phyloP scores from a whole-genome alignment of 495 filamentous ascomycete genomes.

The Aspergillus carlsbadensis region DNA sequence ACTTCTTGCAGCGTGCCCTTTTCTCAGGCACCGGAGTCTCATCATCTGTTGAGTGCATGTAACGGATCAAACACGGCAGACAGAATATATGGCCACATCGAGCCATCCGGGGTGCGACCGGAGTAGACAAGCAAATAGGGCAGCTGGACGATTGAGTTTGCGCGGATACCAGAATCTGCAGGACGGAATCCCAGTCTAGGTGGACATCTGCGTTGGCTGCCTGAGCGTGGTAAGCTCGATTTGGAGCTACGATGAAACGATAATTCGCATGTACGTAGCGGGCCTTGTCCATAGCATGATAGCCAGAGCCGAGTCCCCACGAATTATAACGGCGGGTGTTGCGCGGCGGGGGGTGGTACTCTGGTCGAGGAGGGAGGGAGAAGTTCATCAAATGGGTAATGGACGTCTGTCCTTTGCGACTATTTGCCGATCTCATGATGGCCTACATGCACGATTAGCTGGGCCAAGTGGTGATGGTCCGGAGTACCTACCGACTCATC shows the following conservation, averaged over 20 bases:
- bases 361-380: slow-evolving; percentile 72
- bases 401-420: slow-evolving; percentile 88
- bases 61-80: slow-evolving; percentile 87
- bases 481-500: slow-evolving; percentile 66
- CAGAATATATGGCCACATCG: slow-evolving; percentile 98
- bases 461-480: slow-evolving; percentile 6
- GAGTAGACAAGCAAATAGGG: slow-evolving; percentile 88
- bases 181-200: slow-evolving; percentile 84
- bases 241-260: slow-evolving; percentile 88
- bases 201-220: slow-evolving; percentile 85
- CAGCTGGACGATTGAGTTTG: slow-evolving; percentile 86
- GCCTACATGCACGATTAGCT: slow-evolving; percentile 41
- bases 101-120: slow-evolving; percentile 94
- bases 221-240: slow-evolving; percentile 74
- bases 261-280: slow-evolving; percentile 98
- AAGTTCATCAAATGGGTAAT: slow-evolving; percentile 98
- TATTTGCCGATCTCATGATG: slow-evolving; percentile 79
- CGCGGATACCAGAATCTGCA: slow-evolving; percentile 87
- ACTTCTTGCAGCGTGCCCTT: slow-evolving; percentile 86
- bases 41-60: slow-evolving; percentile 85
- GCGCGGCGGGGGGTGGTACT: slow-evolving; percentile 58
- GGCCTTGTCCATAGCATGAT: slow-evolving; percentile 89
- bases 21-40: slow-evolving; percentile 61
- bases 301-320: slow-evolving; percentile 86
- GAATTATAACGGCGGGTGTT: slow-evolving; percentile 65